Base-by-base conservation (phyloP, 1,284 basidiomycete species). In the Marasmius tenuissimus region DNA sequence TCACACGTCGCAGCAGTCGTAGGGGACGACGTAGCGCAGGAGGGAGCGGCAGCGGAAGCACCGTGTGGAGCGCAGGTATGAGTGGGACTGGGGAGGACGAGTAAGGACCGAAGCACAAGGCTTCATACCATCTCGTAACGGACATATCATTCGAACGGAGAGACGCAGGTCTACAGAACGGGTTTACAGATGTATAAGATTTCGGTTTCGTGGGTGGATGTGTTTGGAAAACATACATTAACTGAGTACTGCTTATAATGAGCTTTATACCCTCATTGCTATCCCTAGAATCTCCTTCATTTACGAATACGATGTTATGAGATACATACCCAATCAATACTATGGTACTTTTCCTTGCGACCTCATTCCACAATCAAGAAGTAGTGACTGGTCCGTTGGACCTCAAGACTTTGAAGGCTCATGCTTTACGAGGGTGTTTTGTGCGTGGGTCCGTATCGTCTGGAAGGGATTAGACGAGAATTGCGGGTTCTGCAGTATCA, bases 41-140 rank as follows among this genome's bases (percentile, higher is more conserved):
- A 18, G 85, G 82, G 20, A 85, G 79, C 60, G 86, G 86, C 47
- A 84, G 84, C 67, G 88, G 87, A 2, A 90, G 89, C 71, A 93
- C 91, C 1, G 89, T 93, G 33, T 93, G 88, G 87, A 92, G 91
- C 70, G 91, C 91, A 52, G 91, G 91, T 33, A 87, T 92, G 86
- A 87, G 86, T 67, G 82, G 76, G 48, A 78, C 78, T 47, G 84
- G 75, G 10, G 85, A 85, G 62, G 83, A 83, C 40, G 75, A 77
- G 42, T 70, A 67, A 65, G 67, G 34, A 54, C 20, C 39, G 10
- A 18, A 22, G 37, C 22, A n/a, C 37, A 39, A 27, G 27, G 27
- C 27, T 27, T 27, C 27, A 27, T 27, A 27, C 27, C 27, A 27
- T 27, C 27, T 27, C 27, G 27, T 27, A 27, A 27, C 27, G 27